Evolutionary conservation across 2,329 filamentous ascomycete genomes (phyloP).

Genomic region (Trichoderma koningiopsis): DNA sequence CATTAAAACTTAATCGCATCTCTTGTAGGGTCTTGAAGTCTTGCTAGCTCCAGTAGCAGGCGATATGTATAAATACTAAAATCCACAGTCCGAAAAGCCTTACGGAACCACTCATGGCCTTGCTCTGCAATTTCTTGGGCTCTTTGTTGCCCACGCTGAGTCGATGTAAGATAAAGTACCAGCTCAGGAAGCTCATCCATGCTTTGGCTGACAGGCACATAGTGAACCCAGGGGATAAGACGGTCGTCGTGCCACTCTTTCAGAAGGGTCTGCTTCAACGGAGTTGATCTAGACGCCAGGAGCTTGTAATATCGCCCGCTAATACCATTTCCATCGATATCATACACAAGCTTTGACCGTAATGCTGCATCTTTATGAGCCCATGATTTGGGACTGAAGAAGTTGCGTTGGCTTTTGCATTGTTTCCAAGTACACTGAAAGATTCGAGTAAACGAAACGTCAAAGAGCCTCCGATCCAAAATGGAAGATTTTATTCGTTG

Average conservation of each 20-base stretch:
- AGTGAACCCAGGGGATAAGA: constrained; percentile 59
- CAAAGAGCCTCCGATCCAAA: constrained; percentile 44
- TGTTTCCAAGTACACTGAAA: constrained; percentile 46
- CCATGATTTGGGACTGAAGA: constrained; percentile 39
- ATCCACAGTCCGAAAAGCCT: constrained; percentile 59
- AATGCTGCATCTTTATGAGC: constrained; percentile 43
- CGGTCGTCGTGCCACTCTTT: constrained; percentile 62
- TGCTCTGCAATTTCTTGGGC: constrained; percentile 55
- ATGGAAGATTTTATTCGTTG: constrained; percentile 34
- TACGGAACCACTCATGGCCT: constrained; percentile 57
- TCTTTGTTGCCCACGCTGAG: constrained; percentile 48
- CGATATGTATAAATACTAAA: constrained; percentile 63
- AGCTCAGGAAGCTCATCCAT: constrained; percentile 56
- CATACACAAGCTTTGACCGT: constrained; percentile 48
- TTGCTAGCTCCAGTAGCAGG: constrained; percentile 58
- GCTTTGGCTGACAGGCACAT: constrained; percentile 53
- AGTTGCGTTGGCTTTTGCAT: constrained; percentile 41
- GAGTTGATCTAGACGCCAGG: constrained; percentile 48
- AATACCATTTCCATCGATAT: constrained; percentile 59
- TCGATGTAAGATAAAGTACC: constrained; percentile 49
- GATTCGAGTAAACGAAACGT: constrained; percentile 50
- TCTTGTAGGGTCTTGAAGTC: constrained; percentile 41
- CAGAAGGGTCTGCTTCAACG: constrained; percentile 56
- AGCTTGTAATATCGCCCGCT: constrained; percentile 56
- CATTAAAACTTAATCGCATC: neutral